Percentiles rank a stretch among this genome's conserved stretches.
phyloP scores from a whole-genome alignment of 345 rosid genomes.

The Xanthoceras sorbifolium region DNA sequence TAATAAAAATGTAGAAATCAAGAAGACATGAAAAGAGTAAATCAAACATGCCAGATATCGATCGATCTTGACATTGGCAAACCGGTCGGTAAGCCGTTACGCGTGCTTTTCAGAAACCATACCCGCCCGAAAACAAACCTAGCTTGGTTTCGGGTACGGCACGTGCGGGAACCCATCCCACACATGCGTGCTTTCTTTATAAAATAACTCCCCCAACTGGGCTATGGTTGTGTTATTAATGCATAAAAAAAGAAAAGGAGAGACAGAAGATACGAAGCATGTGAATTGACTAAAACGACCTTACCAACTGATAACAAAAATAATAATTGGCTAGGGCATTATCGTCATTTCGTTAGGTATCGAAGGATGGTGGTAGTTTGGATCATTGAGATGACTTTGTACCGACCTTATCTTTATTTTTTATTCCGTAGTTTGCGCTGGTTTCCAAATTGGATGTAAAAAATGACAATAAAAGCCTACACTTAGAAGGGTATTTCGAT shows the following conservation, averaged over 20 bases:
- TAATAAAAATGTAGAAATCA: background rate
- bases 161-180: slow-evolving; percentile 32
- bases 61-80: slow-evolving; percentile 37
- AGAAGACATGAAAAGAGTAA: slow-evolving; percentile 24
- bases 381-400: slow-evolving; percentile 62
- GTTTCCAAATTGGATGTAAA: slow-evolving; percentile 35
- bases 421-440: slow-evolving; percentile 53
- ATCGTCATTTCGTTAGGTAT: slow-evolving; percentile 16
- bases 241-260: background rate
- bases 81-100: slow-evolving; percentile 54
- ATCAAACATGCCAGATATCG: slow-evolving; percentile 38
- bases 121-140: slow-evolving; percentile 32
- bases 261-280: background rate
- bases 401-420: slow-evolving; percentile 59
- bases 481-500: slow-evolving; percentile 8
- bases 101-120: slow-evolving; percentile 56
- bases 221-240: slow-evolving; percentile 21
- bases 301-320: slow-evolving; percentile 25
- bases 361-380: slow-evolving; percentile 52
- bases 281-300: slow-evolving; percentile 22
- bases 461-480: slow-evolving; percentile 37
- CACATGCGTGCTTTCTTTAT: slow-evolving; percentile 9
- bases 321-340: slow-evolving; percentile 31
- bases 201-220: background rate
- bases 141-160: slow-evolving; percentile 28